Conservation (phyloP, 176 grass and related monocot species). For the Oryza glumipatula region DNA sequence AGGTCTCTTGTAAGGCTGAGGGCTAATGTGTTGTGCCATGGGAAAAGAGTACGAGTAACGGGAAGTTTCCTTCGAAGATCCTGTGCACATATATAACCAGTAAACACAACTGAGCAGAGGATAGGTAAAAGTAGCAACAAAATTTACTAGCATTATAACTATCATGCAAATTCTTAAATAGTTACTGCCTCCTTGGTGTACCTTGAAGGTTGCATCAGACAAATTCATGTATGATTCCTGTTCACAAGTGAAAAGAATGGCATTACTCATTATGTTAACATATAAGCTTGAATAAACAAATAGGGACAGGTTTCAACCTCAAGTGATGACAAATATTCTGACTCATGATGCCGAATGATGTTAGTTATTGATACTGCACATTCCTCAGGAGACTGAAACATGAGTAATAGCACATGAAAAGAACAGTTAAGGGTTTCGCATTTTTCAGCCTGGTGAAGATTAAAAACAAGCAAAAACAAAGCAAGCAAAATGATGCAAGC, state of each 20-base stretch:
- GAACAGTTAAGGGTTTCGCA: background rate
- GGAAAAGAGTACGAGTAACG: conserved; percentile 89
- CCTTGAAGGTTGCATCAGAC: conserved; percentile 94
- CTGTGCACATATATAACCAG: conserved; percentile 43
- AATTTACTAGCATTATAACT: background rate
- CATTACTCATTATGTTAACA: conserved; percentile 16
- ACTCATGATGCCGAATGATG: conserved; percentile 85
- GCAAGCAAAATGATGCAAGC: background rate
- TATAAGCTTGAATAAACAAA: conserved; percentile 33
- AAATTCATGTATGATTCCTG: conserved; percentile 88
- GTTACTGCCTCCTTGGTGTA: conserved; percentile 21
- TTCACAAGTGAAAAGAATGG: conserved; percentile 21
- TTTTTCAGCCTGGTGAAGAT: background rate
- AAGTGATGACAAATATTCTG: conserved; percentile 77
- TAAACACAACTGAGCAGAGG: conserved; percentile 6
- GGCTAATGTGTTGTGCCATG: conserved; percentile 87
- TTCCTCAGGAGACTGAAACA: conserved; percentile 83
- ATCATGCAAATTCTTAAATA: background rate
- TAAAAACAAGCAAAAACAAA: background rate
- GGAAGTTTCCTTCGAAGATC: conserved; percentile 98
- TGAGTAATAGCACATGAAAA: conserved; percentile 1
- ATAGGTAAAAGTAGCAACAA: background rate
- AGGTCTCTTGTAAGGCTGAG: conserved; percentile 83
- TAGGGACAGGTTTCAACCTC: conserved; percentile 66
- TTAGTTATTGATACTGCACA: conserved; percentile 60